A percentile compares a stretch with the other conserved stretches of the same genome.
phyloP scores from a whole-genome alignment of 2,329 filamentous ascomycete genomes.

The Aspergillus cejpii region DNA sequence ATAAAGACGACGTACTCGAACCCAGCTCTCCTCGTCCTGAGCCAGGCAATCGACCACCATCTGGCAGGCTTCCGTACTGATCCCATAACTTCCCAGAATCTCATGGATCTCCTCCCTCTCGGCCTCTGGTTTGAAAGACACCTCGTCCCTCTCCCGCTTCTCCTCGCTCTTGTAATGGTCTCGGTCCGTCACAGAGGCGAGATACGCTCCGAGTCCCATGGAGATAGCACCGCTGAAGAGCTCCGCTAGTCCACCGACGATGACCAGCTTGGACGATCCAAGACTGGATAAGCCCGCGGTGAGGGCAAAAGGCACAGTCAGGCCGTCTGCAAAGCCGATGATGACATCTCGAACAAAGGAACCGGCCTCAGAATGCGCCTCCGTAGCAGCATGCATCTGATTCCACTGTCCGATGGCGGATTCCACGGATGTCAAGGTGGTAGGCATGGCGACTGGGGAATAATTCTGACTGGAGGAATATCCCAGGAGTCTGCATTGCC shows the following conservation, averaged over 20 bases:
- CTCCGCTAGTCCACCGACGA: slow-evolving; percentile 63
- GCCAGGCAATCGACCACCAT: neutral
- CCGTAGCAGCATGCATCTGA: neutral
- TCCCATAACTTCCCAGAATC: neutral
- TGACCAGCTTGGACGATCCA: slow-evolving; percentile 53
- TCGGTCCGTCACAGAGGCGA: slow-evolving; percentile 46
- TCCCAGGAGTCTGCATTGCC: no score
- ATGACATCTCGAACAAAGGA: slow-evolving; percentile 38
- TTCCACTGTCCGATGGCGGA: neutral
- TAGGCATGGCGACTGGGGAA: neutral
- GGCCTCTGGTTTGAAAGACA: slow-evolving; percentile 40
- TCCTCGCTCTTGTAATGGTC: slow-evolving; percentile 40
- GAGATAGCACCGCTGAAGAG: slow-evolving; percentile 63
- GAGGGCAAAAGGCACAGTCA: slow-evolving; percentile 68
- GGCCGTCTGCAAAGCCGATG: slow-evolving; percentile 64
- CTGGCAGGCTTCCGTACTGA: neutral
- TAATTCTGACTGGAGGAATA: no score
- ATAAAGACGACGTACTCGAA: neutral
- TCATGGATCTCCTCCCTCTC: slow-evolving; percentile 22
- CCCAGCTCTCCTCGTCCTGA: neutral
- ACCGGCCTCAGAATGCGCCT: neutral
- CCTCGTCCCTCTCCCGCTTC: slow-evolving; percentile 42
- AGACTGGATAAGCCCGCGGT: slow-evolving; percentile 58
- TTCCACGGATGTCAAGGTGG: neutral
- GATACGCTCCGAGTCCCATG: slow-evolving; percentile 65